phyloP scores from a whole-genome alignment of 441 rosid genomes.

The Hura crepitans region DNA sequence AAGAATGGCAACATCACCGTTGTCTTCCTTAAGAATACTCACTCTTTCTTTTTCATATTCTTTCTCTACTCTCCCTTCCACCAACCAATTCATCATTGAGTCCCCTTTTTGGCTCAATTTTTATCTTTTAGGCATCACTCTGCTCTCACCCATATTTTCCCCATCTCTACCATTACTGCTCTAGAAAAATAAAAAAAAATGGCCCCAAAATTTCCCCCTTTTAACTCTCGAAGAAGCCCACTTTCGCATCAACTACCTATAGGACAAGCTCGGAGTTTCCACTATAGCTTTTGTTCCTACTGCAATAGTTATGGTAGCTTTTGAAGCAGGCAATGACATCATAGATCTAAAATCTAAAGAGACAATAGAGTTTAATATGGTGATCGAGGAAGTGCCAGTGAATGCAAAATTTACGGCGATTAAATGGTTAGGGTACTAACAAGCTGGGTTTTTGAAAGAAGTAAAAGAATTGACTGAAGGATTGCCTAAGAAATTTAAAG shows the following conservation, averaged over 20 bases:
- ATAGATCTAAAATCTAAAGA: constrained; percentile 53
- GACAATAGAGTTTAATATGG: constrained; percentile 76
- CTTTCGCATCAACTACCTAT: constrained; percentile 67
- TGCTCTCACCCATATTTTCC: constrained; percentile 35
- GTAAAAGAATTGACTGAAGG: constrained; percentile 86
- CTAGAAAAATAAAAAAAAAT: constrained; percentile 72
- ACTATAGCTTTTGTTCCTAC: constrained; percentile 72
- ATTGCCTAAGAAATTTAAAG: constrained; percentile 80
- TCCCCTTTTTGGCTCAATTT: constrained; percentile 19
- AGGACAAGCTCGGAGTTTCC: constrained; percentile 77
- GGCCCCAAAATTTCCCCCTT: constrained; percentile 60
- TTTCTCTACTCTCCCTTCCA: constrained; percentile 14
- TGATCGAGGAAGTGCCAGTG: constrained; percentile 70
- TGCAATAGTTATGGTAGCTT: constrained; percentile 41
- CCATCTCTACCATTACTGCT: constrained; percentile 54
- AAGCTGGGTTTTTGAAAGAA: constrained; percentile 71
- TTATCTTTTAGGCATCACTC: constrained; percentile 35
- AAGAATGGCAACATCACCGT: constrained; percentile 40
- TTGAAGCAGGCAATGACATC: constrained; percentile 28
- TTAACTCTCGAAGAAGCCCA: constrained; percentile 83
- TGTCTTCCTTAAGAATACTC: constrained; percentile 31
- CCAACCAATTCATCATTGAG: constrained; percentile 18
- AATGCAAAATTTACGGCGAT: constrained; percentile 68
- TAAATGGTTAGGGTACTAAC: constrained; percentile 67
- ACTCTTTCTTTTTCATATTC: constrained; percentile 30